Base-by-base conservation (phyloP, 2,329 filamentous ascomycete genomes). In the Fusarium brevicatenulatum region DNA sequence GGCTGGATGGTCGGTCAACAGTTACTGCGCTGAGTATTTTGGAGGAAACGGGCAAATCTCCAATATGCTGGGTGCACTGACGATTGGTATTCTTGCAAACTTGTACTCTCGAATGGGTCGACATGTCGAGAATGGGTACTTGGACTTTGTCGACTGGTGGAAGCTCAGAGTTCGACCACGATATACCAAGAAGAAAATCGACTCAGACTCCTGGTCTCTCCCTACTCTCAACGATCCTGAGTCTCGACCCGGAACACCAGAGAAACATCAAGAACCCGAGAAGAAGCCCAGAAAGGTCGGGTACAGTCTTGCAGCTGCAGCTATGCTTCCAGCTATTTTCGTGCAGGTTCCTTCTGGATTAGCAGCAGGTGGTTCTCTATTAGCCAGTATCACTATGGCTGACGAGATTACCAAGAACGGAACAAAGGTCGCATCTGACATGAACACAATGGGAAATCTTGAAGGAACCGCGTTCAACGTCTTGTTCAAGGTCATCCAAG, bases 321-420 rank as follows among this genome's bases (percentile, higher is more conserved):
- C 93, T 4, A 93, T 97, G 86, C 84, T 97, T 15, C 95, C 95
- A 0, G 95, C 92, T 9, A 97, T 97, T 71, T 97, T 97, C 71
- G 88, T 91, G 4, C 89, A 91, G 71, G 90, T 91, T 32, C 90
- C 90, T 0, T 89, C 87, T 25, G 88, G 89, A 34, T 82, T 91
- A n/a, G 90, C 90, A 7, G 88, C 88, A 0, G 85, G 86, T 34
- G 89, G 89, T 2, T 90, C 88, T 19, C 81, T 91, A 23, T 80
- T 91, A 9, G 86, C 87, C 12, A 89, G 90, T 21, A 82, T 92
- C 61, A 85, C 84, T 9, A 86, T 85, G 10, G 90, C 90, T 0
- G 84, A 91, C 68, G 83, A 86, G 58, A 85, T 90, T 49, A 88
- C 85, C 5, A 79, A 82, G 59, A 86, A 85, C 74, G 78, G 80